Percentiles rank a stretch among this genome's conserved stretches.
phyloP scores from a whole-genome alignment of 2,329 filamentous ascomycete species.

The Xylaria sp. region DNA sequence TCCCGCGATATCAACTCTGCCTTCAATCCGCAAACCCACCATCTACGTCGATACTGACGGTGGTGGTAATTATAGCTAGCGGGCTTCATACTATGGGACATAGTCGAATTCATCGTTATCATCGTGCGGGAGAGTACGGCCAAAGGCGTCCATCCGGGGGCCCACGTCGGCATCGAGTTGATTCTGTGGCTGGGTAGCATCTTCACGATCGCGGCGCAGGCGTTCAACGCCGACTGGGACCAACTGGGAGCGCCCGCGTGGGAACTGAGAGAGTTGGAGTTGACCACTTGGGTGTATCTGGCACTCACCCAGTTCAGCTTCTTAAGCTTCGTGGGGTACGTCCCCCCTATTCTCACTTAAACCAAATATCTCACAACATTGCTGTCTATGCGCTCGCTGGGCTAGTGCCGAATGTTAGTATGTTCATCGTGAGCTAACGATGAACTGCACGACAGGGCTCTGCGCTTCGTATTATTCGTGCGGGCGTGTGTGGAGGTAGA shows the following conservation, averaged over 20 bases:
- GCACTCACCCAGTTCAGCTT: conserved; percentile 27
- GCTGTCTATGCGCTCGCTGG: not conserved
- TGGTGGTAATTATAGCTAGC: conserved; percentile 25
- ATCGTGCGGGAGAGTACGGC: conserved; percentile 36
- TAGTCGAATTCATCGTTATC: conserved; percentile 43
- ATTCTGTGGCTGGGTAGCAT: conserved; percentile 34
- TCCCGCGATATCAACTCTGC: not conserved
- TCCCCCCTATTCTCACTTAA: not conserved
- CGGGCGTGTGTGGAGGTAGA: conserved; percentile 46
- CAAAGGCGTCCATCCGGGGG: conserved; percentile 43
- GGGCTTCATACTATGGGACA: conserved; percentile 41
- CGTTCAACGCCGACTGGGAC: conserved; percentile 7
- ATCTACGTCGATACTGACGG: conserved; percentile 7
- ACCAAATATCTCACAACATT: not conserved
- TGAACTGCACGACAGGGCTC: conserved; percentile 27
- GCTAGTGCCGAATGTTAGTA: not conserved
- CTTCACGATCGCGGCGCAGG: conserved; percentile 21
- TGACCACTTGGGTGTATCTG: conserved; percentile 8
- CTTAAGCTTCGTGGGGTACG: conserved; percentile 29
- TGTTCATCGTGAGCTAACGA: conserved; percentile 13
- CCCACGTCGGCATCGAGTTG: conserved; percentile 45
- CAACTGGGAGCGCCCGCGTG: not conserved
- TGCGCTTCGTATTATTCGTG: conserved; percentile 45
- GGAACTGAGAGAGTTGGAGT: not conserved
- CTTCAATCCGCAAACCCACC: not conserved